phyloP scores from a whole-genome alignment of 108 stramenopile genomes.

The Discostella pseudostelligera region DNA sequence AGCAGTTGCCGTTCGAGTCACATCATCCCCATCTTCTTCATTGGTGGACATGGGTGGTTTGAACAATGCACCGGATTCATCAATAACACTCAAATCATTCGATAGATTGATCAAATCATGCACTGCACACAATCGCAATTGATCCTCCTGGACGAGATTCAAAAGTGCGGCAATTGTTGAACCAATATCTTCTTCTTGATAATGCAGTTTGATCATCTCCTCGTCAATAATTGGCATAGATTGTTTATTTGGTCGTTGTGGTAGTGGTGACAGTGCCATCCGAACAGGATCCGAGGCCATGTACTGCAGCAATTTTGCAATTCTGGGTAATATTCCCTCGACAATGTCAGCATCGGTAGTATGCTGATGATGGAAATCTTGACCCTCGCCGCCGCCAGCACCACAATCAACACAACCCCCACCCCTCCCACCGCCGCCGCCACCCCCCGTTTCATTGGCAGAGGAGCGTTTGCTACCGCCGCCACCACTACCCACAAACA shows the following conservation, averaged over 20 bases:
- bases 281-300: constrained; percentile 30
- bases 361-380: too few species aligned
- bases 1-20: background rate
- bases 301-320: constrained; percentile 18
- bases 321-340: constrained; percentile 22
- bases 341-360: constrained; percentile 12
- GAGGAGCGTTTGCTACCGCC: background rate
- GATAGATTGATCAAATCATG: constrained; percentile 36
- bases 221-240: constrained; percentile 1
- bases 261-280: constrained; percentile 9
- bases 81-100: constrained; percentile 34
- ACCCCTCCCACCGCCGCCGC: background rate
- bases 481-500: constrained; percentile 4
- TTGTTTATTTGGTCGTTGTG: background rate
- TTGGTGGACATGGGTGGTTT: constrained; percentile 18
- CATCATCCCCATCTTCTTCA: constrained; percentile 1
- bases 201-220: constrained; percentile 3
- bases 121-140: constrained; percentile 12
- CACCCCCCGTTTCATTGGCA: background rate
- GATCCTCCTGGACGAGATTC: constrained; percentile 9
- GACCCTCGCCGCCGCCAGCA: too few species aligned
- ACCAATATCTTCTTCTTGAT: constrained; percentile 27
- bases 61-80: constrained; percentile 23
- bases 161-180: constrained; percentile 30
- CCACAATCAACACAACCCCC: too few species aligned